Evolutionary conservation across 352 stramenopile species (phyloP), one percentile per base, ranked within the genome.

Genomic region (Proteromonas lacertae): DNA sequence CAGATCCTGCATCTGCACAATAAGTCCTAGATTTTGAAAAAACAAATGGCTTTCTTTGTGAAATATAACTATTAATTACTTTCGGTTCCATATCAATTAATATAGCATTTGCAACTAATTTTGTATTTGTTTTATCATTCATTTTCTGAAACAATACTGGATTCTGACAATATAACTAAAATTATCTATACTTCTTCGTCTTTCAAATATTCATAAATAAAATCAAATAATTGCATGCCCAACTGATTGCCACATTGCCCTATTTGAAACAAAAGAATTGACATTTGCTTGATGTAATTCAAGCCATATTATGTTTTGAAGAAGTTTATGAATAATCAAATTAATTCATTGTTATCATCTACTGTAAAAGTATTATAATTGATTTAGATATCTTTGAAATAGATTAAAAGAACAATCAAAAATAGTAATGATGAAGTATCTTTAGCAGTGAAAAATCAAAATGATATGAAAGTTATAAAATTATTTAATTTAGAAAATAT

Each of bases 171-270:
- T n/a, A n/a, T n/a, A n/a, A n/a, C n/a, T n/a, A n/a, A n/a, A n/a
- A n/a, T n/a, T n/a, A n/a, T n/a, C n/a, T n/a, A n/a, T n/a, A n/a
- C 18, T 2, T 4, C 2, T 22, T 39, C 4, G 3, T 26, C 12
- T 17, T 18, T 20, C 5, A 25, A 37, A 12, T 41, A 22, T 16
- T 32, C n/a, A 25, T 33, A 31, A n/a, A 42, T 3, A 4, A 12
- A 14, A 36, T 42, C 17, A 14, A 42, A 30, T n/a, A 42, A 5
- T 29, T 17, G 2, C 4, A 32, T 35, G 4, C 25, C 18, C 2
- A 42, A 18, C 19, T 42, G 36, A 29, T 42, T 42, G 1, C 36
- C 36, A 30, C 25, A 35, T 36, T 42, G 36, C 5, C 36, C 36
- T 25, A 16, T 14, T 12, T 35, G 14, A 12, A 35, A 9, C 4